These are phyloP conservation scores for Candida sp. DNA, from an alignment of 1,139 yeast genomes.

Conservation along the genomic window DNA sequence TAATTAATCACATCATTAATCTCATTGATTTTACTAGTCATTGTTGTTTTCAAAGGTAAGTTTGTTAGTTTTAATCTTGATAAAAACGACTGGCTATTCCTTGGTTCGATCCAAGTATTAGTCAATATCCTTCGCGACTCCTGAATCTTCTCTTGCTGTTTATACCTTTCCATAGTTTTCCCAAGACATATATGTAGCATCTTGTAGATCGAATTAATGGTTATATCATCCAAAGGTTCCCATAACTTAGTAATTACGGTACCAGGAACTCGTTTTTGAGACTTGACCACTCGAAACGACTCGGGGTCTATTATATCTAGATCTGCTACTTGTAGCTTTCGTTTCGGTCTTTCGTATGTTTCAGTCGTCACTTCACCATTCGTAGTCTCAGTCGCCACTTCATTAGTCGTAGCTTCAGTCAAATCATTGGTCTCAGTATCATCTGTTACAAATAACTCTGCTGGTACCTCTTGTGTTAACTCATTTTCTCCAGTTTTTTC, in stretches of 20 bases:
- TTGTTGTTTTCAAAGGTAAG: constrained; percentile 26
- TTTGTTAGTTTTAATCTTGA: constrained; percentile 30
- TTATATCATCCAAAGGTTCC: constrained; percentile 24
- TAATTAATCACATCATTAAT: constrained; percentile 27
- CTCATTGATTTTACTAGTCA: constrained; percentile 13
- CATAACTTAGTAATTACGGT: constrained; percentile 32
- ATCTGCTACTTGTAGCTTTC: constrained; percentile 2
- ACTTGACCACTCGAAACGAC: constrained; percentile 11
- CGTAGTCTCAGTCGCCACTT: too few relatives aligned
- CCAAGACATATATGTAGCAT: constrained; percentile 28
- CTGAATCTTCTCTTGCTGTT: constrained; percentile 14
- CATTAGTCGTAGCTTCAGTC: too few relatives aligned
- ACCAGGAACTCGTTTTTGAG: constrained; percentile 22
- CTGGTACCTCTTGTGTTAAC: too few relatives aligned
- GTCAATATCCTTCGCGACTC: constrained; percentile 27
- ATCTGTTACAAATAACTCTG: too few relatives aligned
- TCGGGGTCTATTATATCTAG: constrained; percentile 11
- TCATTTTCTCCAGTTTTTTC: neutral
- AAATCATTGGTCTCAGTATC: too few relatives aligned
- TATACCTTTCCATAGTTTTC: constrained; percentile 28
- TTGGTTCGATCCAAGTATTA: constrained; percentile 28
- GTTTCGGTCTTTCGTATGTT: constrained; percentile 1
- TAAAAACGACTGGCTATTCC: constrained; percentile 24
- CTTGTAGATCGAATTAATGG: constrained; percentile 21
- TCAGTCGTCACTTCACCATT: too few relatives aligned